Evolutionary conservation across 768 basidiomycete genomes (phyloP).

Genomic region (Saitozyma podzolica): DNA sequence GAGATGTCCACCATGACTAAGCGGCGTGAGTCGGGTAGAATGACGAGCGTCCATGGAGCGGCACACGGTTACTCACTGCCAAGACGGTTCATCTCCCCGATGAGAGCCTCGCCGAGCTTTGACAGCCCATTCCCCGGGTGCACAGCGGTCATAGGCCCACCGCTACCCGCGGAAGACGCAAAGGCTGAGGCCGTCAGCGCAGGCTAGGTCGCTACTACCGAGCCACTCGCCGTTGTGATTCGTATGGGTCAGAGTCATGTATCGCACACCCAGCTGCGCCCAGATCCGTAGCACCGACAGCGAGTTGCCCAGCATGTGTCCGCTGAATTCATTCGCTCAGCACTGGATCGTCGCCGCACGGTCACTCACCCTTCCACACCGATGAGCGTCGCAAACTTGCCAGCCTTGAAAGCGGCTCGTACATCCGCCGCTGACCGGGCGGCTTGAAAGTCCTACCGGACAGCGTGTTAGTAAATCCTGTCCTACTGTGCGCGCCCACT

Average conservation of each 20-base stretch:
- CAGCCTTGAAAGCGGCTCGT: slow-evolving; percentile 59
- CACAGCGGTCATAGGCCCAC: too few species aligned
- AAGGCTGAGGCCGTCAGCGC: too few species aligned
- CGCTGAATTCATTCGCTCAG: slow-evolving; percentile 57
- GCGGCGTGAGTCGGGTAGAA: too few species aligned
- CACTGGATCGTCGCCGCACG: slow-evolving; percentile 1
- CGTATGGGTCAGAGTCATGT: slow-evolving; percentile 84
- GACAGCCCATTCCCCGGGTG: too few species aligned
- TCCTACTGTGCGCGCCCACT: too few species aligned
- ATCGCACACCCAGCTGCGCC: slow-evolving; percentile 85
- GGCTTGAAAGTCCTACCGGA: slow-evolving; percentile 62
- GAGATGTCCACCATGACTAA: slow-evolving; percentile 78
- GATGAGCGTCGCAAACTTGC: slow-evolving; percentile 82
- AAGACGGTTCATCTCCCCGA: slow-evolving; percentile 68
- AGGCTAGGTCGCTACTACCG: too few species aligned
- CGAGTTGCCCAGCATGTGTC: slow-evolving; percentile 90
- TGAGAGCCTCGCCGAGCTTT: slow-evolving; percentile 65
- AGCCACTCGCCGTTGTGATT: slow-evolving; percentile 67
- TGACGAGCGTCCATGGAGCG: background rate
- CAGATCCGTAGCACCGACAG: slow-evolving; percentile 76
- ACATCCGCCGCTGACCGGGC: slow-evolving; percentile 46
- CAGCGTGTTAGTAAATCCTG: background rate
- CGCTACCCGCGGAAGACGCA: too few species aligned
- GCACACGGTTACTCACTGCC: background rate
- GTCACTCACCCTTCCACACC: slow-evolving; percentile 82